phyloP scores from a whole-genome alignment of 176 grass and related monocot species.

The Puccinellia tenuiflora region DNA sequence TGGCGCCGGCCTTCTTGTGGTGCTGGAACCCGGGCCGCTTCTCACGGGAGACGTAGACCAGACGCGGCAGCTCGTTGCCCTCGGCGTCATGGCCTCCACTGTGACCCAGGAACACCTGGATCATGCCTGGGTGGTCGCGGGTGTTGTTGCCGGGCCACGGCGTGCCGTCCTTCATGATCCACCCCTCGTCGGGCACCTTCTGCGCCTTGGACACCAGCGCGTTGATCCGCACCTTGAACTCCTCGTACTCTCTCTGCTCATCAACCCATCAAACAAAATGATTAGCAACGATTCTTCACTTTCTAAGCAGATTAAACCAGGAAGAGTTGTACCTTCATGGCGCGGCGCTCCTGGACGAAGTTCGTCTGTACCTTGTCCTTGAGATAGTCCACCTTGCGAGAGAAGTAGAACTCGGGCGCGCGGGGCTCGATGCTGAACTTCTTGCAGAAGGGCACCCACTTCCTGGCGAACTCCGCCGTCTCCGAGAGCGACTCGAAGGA shows the following conservation, averaged over 20 bases:
- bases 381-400: conserved; percentile 84
- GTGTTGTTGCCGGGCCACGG: conserved; percentile 99
- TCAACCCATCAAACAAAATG: neutral
- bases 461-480: conserved; percentile 89
- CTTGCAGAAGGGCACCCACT: conserved; percentile 99
- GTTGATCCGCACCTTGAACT: conserved; percentile 97
- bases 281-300: neutral
- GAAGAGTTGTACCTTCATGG: conserved; percentile 68
- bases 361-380: conserved; percentile 96
- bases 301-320: no score
- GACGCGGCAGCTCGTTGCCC: conserved; percentile 87
- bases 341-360: conserved; percentile 89
- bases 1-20: conserved; percentile 99
- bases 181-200: conserved; percentile 81
- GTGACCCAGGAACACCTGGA: conserved; percentile 97
- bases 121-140: conserved; percentile 97
- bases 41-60: conserved; percentile 98
- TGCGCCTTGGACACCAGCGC: conserved; percentile 87
- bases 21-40: conserved; percentile 94
- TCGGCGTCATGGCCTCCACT: conserved; percentile 89
- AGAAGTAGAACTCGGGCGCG: conserved; percentile 96
- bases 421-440: conserved; percentile 92
- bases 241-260: conserved; percentile 89
- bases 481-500: conserved; percentile 88
- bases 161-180: conserved; percentile 99